phyloP scores from a whole-genome alignment of 768 basidiomycete species.

The Holtermanniella nyarrowii region DNA sequence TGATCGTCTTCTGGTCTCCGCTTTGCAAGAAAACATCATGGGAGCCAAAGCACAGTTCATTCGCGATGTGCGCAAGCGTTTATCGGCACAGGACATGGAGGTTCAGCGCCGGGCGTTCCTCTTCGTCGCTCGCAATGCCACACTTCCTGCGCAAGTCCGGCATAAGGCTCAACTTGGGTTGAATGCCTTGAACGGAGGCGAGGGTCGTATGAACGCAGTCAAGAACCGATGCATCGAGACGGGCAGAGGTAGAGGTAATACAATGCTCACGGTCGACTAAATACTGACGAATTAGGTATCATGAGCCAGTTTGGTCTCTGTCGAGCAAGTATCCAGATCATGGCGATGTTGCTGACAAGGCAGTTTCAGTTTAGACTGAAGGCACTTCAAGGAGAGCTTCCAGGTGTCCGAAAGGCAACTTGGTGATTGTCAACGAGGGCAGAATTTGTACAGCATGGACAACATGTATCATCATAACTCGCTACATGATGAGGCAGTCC shows the following conservation, averaged over 20 bases:
- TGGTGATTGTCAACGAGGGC: slow-evolving; percentile 53
- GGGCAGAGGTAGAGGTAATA: slow-evolving; percentile 66
- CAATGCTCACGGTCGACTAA: neutral
- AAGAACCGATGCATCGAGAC: slow-evolving; percentile 81
- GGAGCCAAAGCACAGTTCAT: slow-evolving; percentile 28
- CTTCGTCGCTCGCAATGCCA: slow-evolving; percentile 83
- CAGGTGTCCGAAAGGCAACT: slow-evolving; percentile 82
- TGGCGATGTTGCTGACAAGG: neutral
- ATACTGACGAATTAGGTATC: slow-evolving; percentile 36
- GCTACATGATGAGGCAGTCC: slow-evolving; percentile 56
- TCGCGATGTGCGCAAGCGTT: slow-evolving; percentile 31
- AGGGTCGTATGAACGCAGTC: slow-evolving; percentile 74
- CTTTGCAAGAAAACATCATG: slow-evolving; percentile 4
- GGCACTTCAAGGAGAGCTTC: slow-evolving; percentile 67
- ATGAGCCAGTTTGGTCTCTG: slow-evolving; percentile 81
- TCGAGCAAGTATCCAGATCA: slow-evolving; percentile 48
- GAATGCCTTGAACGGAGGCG: slow-evolving; percentile 64
- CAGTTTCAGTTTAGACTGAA: slow-evolving; percentile 87
- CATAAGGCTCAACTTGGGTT: slow-evolving; percentile 90
- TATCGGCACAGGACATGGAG: slow-evolving; percentile 50
- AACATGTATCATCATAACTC: neutral
- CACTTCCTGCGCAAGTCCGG: slow-evolving; percentile 74
- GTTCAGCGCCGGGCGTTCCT: slow-evolving; percentile 79
- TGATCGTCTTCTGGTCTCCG: too few relatives aligned
- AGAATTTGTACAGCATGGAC: neutral